Percentiles rank a stretch among this genome's conserved stretches.
Evolutionary conservation across 805 yeast species (phyloP).

Genomic region (Saturnispora sekii): DNA sequence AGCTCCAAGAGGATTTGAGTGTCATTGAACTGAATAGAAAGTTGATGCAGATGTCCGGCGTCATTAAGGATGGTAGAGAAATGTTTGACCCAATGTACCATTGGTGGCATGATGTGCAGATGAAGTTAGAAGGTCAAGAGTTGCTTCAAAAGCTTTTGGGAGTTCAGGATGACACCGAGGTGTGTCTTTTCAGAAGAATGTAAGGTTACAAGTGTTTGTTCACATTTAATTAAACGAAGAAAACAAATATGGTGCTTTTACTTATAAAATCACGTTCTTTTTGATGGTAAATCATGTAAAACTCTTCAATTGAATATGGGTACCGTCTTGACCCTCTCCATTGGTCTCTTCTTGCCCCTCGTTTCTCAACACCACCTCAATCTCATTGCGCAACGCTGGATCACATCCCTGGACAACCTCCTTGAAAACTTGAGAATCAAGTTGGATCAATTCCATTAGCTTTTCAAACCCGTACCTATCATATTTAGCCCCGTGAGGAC

Average conservation of each 20-base stretch:
- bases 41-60: conserved; percentile 15
- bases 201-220: background rate
- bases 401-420: conserved; percentile 31
- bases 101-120: no score
- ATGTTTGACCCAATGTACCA: conserved; percentile 7
- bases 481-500: conserved; percentile 5
- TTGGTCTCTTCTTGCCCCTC: conserved; percentile 14
- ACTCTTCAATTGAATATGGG: conserved; percentile 42
- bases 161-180: conserved; percentile 4
- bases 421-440: conserved; percentile 41
- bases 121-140: no score
- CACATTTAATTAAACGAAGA: no score
- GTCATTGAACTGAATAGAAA: conserved; percentile 14
- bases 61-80: conserved; percentile 8
- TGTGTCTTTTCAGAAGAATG: conserved; percentile 12
- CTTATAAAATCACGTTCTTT: no score
- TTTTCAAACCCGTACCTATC: conserved; percentile 36
- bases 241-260: no score
- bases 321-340: conserved; percentile 15
- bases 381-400: conserved; percentile 30
- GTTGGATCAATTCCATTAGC: conserved; percentile 36
- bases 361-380: conserved; percentile 36
- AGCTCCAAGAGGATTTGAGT: conserved; percentile 11
- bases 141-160: conserved; percentile 7
- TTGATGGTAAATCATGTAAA: conserved; percentile 26